Base-by-base conservation (phyloP, 768 basidiomycete species). In the Leccinum incarnatum region DNA sequence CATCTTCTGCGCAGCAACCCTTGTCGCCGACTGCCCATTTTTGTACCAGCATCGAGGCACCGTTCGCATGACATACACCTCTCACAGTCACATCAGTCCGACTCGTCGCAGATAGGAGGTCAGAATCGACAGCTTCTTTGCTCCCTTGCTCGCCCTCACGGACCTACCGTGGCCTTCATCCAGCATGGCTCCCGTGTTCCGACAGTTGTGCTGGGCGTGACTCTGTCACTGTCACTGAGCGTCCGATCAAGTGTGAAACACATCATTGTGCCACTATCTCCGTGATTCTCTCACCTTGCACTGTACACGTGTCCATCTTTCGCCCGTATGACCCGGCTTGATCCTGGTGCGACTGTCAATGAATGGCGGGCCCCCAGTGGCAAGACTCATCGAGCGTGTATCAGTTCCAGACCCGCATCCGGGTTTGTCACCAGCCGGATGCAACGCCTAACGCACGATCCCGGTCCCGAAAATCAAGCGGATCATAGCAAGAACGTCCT, bases 51-150 rank as follows among this genome's bases (percentile, higher is more conserved):
- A 12, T 45, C 30, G 27, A 54, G 53, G 42, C 53, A 54, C 53
- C 30, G 30, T 51, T 51, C 50, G 50, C 50, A 19, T 51, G 50
- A 51, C 50, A 32, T 19, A 19, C 6, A n/a, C 29, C 36, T 37
- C 36, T 15, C 25, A 42, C 15, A 53, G 17, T 53, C 52, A 32
- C 32, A 53, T 40, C 25, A 15, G 27, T 29, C 19, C 9, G 12
- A 50, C n/a, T n/a, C 56, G n/a, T n/a, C 56, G 23, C 45, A 56
- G 45, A 57, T 56, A 54, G 53, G 53, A 45, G 51, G 12, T 9
- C 19, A 9, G 7, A 14, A 29, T 32, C 51, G 21, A 52, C 51
- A 42, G 40, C n/a, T 32, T 21, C 37, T 42, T 54, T 36, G 30
- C 25, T 27, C 25, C 36, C 40, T 53, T 34, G 49, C 15, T 50